These are phyloP conservation scores for Mercurialis annua DNA, from an alignment of 345 rosid species.

Conservation along the genomic window DNA sequence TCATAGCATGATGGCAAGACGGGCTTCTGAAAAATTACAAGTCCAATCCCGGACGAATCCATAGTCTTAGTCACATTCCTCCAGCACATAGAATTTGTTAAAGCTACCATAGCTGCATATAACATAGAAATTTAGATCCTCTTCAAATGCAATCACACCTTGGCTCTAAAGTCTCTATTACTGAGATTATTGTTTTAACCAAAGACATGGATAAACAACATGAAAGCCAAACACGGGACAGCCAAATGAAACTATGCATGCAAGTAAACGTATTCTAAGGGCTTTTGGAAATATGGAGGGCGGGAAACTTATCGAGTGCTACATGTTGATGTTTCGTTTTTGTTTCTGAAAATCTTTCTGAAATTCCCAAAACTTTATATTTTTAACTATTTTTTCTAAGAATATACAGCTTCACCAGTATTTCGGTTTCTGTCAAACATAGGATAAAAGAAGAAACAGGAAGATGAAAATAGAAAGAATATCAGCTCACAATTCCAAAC, in stretches of 20 bases:
- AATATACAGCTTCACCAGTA: too few relatives aligned
- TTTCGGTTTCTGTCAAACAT: too few relatives aligned
- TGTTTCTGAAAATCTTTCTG: too few relatives aligned
- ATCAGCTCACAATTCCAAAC: constrained; percentile 53
- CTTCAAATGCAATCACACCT: constrained; percentile 10
- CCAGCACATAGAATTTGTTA: constrained; percentile 88
- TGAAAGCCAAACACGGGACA: background rate
- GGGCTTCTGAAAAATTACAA: constrained; percentile 83
- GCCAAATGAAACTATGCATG: background rate
- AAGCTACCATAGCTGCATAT: constrained; percentile 67
- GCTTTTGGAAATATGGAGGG: background rate
- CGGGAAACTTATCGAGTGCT: too few relatives aligned
- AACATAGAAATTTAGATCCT: constrained; percentile 9
- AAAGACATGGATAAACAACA: background rate
- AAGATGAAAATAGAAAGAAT: background rate
- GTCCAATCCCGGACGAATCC: constrained; percentile 68
- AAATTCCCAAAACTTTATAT: too few relatives aligned
- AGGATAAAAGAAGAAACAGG: background rate
- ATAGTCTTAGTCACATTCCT: constrained; percentile 54
- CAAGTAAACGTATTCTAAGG: background rate
- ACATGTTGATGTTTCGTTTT: too few relatives aligned
- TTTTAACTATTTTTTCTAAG: too few relatives aligned
- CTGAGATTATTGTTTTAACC: background rate
- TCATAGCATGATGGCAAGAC: constrained; percentile 63
- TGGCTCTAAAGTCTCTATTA: background rate